Conservation (phyloP, 1,139 yeast genomes). For the Geotrichum klebahnii region DNA sequence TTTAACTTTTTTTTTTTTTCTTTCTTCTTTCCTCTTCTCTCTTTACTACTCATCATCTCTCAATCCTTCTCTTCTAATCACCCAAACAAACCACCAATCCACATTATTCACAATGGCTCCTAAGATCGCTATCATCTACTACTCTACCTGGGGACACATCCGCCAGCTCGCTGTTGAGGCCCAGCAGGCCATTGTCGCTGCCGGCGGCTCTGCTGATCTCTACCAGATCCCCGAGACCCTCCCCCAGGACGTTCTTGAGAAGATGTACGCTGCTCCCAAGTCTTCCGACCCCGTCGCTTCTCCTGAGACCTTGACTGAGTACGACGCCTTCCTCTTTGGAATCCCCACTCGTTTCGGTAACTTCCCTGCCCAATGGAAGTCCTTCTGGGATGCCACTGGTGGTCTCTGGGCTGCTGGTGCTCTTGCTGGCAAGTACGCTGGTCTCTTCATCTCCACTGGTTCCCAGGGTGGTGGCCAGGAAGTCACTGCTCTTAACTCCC, state of each 20-base stretch:
- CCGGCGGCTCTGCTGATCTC: slow-evolving; percentile 63
- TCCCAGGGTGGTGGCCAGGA: slow-evolving; percentile 80
- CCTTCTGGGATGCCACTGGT: slow-evolving; percentile 74
- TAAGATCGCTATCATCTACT: slow-evolving; percentile 60
- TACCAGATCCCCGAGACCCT: slow-evolving; percentile 75
- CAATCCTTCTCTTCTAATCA: not conserved
- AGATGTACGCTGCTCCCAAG: slow-evolving; percentile 53
- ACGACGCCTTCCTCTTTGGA: slow-evolving; percentile 71
- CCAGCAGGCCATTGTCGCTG: slow-evolving; percentile 61
- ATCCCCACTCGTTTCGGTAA: slow-evolving; percentile 75
- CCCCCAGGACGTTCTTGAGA: slow-evolving; percentile 50
- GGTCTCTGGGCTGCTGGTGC: slow-evolving; percentile 71
- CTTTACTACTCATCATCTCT: not conserved
- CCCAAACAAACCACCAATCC: not conserved
- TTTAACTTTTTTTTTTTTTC: too few species aligned
- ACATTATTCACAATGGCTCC: slow-evolving; percentile 42
- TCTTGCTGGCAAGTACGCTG: slow-evolving; percentile 65
- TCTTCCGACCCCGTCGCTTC: slow-evolving; percentile 66
- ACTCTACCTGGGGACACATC: slow-evolving; percentile 73
- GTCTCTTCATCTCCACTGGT: slow-evolving; percentile 69
- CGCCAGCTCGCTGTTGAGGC: slow-evolving; percentile 61
- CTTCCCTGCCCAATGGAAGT: slow-evolving; percentile 68
- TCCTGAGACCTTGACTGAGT: slow-evolving; percentile 49
- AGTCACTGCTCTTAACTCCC: slow-evolving; percentile 55
- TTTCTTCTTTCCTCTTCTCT: not conserved